phyloP scores from a whole-genome alignment of 345 rosid species.

The Arabis hirsuta region DNA sequence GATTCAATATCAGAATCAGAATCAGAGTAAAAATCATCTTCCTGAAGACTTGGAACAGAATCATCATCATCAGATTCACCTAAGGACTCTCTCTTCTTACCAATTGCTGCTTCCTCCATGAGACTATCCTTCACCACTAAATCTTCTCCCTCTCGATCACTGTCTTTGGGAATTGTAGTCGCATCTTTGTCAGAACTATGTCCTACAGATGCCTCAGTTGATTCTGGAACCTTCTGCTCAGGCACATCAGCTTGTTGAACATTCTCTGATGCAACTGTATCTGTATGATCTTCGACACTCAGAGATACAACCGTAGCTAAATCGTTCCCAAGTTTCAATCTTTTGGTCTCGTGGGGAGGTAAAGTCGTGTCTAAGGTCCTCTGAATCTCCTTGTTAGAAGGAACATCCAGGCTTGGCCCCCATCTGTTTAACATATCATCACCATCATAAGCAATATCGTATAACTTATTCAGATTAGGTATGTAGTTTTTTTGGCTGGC shows the following conservation, averaged over 20 bases:
- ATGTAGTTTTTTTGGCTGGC: constrained; percentile 40
- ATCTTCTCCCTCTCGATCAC: constrained; percentile 24
- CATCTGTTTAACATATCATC: constrained; percentile 51
- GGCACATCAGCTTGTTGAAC: constrained; percentile 32
- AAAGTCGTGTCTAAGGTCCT: constrained; percentile 31
- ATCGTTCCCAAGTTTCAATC: constrained; percentile 36
- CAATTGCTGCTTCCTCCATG: constrained; percentile 31
- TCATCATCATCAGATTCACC: constrained; percentile 42
- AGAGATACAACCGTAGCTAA: constrained; percentile 36
- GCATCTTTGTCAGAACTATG: constrained; percentile 35
- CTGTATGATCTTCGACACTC: constrained; percentile 39
- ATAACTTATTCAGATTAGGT: constrained; percentile 39
- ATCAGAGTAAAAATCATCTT: constrained; percentile 28
- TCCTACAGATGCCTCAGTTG: constrained; percentile 41
- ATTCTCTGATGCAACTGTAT: constrained; percentile 38
- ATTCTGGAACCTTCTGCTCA: constrained; percentile 32
- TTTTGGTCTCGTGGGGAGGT: constrained; percentile 31
- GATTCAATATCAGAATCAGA: constrained; percentile 45
- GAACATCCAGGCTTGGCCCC: constrained; percentile 45
- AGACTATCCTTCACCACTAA: constrained; percentile 30
- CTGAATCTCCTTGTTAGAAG: constrained; percentile 33
- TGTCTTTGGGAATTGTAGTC: constrained; percentile 16
- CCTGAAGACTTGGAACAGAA: constrained; percentile 35
- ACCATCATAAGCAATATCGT: constrained; percentile 45
- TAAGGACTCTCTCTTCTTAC: constrained; percentile 28